Conservation (phyloP, 2,329 filamentous ascomycete species). For the Colletotrichum limetticola region DNA sequence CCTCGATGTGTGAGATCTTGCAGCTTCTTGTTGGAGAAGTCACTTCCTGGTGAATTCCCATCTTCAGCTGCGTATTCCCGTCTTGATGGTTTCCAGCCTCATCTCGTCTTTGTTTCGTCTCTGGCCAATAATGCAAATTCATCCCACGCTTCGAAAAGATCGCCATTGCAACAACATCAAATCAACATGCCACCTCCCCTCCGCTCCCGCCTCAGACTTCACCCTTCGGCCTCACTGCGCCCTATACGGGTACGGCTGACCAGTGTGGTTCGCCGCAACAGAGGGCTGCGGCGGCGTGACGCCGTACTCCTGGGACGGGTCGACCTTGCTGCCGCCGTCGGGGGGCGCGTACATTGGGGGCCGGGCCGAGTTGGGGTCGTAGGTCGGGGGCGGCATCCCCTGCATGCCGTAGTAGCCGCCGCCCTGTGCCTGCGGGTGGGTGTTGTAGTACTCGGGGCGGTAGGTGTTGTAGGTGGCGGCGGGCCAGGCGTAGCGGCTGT, state of each 20-base stretch:
- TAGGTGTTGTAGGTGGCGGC: constrained; percentile 54
- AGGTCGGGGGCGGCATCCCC: constrained; percentile 65
- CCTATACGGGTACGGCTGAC: constrained; percentile 45
- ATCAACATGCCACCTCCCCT: not conserved
- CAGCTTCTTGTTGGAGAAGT: not conserved
- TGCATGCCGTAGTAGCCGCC: constrained; percentile 58
- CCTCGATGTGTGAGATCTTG: not conserved
- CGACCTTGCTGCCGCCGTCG: constrained; percentile 62
- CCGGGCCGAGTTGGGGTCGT: constrained; percentile 62
- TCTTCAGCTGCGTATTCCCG: not conserved
- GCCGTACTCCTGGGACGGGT: constrained; percentile 47
- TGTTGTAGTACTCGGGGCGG: constrained; percentile 47
- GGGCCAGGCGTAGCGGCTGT: constrained; percentile 57
- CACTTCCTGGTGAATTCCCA: not conserved
- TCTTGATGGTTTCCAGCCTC: constrained; percentile 5
- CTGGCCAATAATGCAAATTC: constrained; percentile 3
- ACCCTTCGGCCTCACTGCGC: constrained; percentile 25
- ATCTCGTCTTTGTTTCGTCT: constrained; percentile 6
- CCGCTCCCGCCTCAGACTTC: constrained; percentile 33
- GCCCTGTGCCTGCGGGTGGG: constrained; percentile 36
- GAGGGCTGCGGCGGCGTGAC: constrained; percentile 45
- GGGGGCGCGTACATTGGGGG: constrained; percentile 67
- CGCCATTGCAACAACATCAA: constrained; percentile 21
- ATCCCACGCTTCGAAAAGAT: not conserved
- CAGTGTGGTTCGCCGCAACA: constrained; percentile 44